phyloP scores from a whole-genome alignment of 1,284 basidiomycete genomes.

The Omphalotus olearius region DNA sequence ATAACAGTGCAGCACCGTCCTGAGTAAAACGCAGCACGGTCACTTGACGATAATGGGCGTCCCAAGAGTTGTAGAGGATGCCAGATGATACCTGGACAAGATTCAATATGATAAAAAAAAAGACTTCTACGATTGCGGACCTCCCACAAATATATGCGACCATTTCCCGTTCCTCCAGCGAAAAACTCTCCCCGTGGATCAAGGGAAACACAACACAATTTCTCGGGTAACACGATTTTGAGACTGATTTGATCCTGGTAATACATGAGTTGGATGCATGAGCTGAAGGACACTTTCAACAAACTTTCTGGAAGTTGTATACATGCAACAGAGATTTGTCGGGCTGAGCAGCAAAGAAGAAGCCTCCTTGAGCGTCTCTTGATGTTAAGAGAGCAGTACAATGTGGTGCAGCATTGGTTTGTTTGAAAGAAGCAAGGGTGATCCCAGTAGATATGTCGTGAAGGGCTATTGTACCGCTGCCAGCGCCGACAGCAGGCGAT shows the following conservation, averaged over 20 bases:
- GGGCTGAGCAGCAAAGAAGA: constrained; percentile 71
- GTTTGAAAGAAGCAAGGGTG: constrained; percentile 72
- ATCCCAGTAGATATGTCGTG: constrained; percentile 73
- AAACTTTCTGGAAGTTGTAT: constrained; percentile 81
- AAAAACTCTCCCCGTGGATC: constrained; percentile 75
- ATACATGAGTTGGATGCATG: neutral
- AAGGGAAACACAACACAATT: constrained; percentile 74
- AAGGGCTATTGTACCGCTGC: constrained; percentile 56
- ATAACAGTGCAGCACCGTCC: constrained; percentile 78
- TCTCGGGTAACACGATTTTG: constrained; percentile 89
- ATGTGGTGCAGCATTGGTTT: constrained; percentile 54
- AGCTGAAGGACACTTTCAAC: neutral
- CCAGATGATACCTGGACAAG: constrained; percentile 77
- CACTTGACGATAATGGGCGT: constrained; percentile 91
- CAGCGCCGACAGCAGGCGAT: constrained; percentile 42
- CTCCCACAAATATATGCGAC: constrained; percentile 95
- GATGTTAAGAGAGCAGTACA: constrained; percentile 63
- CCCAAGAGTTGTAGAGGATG: constrained; percentile 84
- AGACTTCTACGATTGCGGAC: constrained; percentile 37
- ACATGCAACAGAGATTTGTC: constrained; percentile 80
- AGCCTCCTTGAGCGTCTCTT: constrained; percentile 63
- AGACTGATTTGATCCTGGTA: constrained; percentile 80
- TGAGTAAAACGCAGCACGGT: constrained; percentile 79
- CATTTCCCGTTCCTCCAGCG: constrained; percentile 84
- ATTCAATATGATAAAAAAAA: constrained; percentile 2